Evolutionary conservation across 1,284 basidiomycete genomes (phyloP), one percentile per base, ranked within the genome.

Genomic region (Dichomitus squalens): DNA sequence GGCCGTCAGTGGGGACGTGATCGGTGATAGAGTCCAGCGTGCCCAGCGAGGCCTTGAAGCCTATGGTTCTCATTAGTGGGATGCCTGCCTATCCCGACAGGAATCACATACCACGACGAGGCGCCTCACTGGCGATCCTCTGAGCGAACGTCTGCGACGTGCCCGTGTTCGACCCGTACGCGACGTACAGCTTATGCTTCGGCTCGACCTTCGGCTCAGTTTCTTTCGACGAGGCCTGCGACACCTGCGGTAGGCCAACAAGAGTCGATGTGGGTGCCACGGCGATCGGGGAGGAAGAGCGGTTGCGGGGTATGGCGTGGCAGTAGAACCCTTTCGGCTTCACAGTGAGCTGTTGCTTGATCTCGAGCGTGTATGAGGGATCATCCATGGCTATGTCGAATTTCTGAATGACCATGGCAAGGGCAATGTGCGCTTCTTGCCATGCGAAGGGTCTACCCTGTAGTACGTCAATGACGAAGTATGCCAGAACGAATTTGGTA

Each of bases 121-220:
- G 59, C 7, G 78, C 79, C 50, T 74, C 75, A 48, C 71, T 74
- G 1, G 75, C 77, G 20, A 83, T 69, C 31, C 80, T 68, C 65
- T 79, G 77, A 3, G 81, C 80, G 58, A 83, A 81, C 20, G 76
- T 73, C 66, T 82, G 78, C 29, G 76, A 81, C 0, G 80, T 79
- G 11, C 81, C 81, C 7, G 79, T 77, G 66, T 83, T 83, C 46
- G 78, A 79, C 4, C 79, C 79, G 65, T 79, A 80, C 54, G 80
- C 65, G 7, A 80, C 68, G 54, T 79, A 76, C 55, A 80, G 49
- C 50, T 73, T 73, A 35, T 66, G 68, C 55, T 57, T 64, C 25
- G 62, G 54, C 55, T 61, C 64, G 11, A 25, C 33, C 12, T 36
- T 55, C 36, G 35, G 7, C 7, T 46, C 39, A 0, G 29, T 29